Evolutionary conservation across 2,329 filamentous ascomycete species (phyloP), one percentile per base, ranked within the genome.

Genomic region (Sporothrix pseudoabietina): DNA sequence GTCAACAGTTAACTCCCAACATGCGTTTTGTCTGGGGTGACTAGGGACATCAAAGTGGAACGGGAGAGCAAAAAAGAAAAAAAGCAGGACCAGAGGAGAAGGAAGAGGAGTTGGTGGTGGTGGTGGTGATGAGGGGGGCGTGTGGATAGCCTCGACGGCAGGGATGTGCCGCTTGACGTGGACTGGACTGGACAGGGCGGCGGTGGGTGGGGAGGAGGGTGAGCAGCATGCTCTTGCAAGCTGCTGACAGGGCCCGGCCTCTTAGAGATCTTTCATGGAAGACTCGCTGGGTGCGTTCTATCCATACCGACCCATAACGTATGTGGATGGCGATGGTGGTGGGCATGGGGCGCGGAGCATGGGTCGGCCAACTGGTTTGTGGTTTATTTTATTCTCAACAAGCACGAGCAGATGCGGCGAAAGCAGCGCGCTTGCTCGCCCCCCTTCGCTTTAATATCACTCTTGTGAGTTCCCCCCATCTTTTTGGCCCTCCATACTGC

Each of bases 81-180:
- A 52, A 39, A 65, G 55, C 44, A 44, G 59, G 22, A 35, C 22
- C 16, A 41, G 30, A 66, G 32, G n/a, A 22, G 52, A 16, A 39
- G 71, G 19, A 26, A 39, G 44, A 35, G 69, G 69, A n/a, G 6
- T 32, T 32, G 22, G 52, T n/a, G 44, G 30, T 54, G 26, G 47
- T 55, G 44, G 65, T 39, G 26, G 32, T 10, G 5, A 7, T 30
- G 26, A 35, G 12, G 44, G 59, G 70, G 70, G 70, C 12, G 71
- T 72, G 71, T 68, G 49, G 59, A 39, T 59, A 57, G 35, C 16
- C 3, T 35, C 9, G 26, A 32, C 35, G 47, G 35, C 49, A 72
- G 61, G 71, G 71, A 61, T 72, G 71, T 72, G 63, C 49, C 19
- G 59, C 57, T 68, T 41, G 69, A 68, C 39, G 26, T 59, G 69